These are phyloP conservation scores for Mortierella hygrophila DNA, from an alignment of 192 early-diverging fungal species.

Conservation along the genomic window DNA sequence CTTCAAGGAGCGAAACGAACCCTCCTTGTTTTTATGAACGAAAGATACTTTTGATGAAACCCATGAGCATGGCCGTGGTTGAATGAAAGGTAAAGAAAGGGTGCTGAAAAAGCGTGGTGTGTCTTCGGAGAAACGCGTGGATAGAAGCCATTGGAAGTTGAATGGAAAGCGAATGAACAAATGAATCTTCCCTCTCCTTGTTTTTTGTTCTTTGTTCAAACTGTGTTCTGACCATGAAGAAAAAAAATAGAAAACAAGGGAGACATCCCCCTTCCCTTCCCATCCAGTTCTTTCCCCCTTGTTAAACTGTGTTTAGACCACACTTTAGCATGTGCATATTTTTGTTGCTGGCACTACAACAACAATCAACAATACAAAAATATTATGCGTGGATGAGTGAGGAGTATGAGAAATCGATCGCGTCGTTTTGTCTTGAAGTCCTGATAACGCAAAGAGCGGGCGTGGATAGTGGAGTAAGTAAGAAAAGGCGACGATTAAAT, in stretches of 20 bases:
- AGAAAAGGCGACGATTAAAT: not conserved
- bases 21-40: not conserved
- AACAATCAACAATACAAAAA: not conserved
- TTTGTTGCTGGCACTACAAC: not conserved
- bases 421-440: too few species aligned
- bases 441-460: too few species aligned
- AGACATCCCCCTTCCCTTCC: too few species aligned
- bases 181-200: not conserved
- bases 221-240: constrained; percentile 24
- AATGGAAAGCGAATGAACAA: not conserved
- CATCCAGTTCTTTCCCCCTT: not conserved
- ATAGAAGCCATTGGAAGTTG: not conserved
- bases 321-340: constrained; percentile 16
- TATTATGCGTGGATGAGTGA: not conserved
- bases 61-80: too few species aligned
- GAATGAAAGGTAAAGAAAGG: too few species aligned
- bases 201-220: not conserved
- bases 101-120: not conserved
- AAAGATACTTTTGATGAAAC: not conserved
- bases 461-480: not conserved
- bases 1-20: too few species aligned
- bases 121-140: not conserved
- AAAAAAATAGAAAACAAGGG: not conserved
- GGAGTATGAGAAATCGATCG: too few species aligned
- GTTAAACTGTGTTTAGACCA: constrained; percentile 56